Evolutionary conservation across 2,329 filamentous ascomycete species (phyloP).

Genomic region (Colletotrichum phormii): DNA sequence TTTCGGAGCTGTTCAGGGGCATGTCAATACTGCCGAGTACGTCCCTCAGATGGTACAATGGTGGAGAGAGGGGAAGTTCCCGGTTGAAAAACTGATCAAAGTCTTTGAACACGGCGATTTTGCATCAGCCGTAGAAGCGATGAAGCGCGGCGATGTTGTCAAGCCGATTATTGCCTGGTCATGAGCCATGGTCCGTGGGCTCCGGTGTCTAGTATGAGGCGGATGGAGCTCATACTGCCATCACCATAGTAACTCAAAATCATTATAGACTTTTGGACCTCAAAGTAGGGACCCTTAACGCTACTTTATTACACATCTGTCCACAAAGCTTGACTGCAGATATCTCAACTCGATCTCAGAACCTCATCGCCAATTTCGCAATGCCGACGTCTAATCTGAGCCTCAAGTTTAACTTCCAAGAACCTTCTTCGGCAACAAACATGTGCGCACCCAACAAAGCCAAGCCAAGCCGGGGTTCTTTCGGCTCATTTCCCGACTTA

Average conservation of each 20-base stretch:
- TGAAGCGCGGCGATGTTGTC: constrained; percentile 37
- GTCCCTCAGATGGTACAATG: constrained; percentile 45
- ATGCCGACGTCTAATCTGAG: neutral
- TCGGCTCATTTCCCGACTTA: neutral
- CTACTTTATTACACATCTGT: neutral
- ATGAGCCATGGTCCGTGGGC: neutral
- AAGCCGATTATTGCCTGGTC: constrained; percentile 35
- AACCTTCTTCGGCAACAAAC: neutral
- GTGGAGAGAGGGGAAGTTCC: constrained; percentile 48
- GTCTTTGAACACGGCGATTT: constrained; percentile 47
- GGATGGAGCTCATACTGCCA: neutral
- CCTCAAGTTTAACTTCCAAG: neutral
- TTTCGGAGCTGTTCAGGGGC: constrained; percentile 51
- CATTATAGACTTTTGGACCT: neutral
- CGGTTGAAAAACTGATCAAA: constrained; percentile 46
- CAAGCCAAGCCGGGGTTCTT: neutral
- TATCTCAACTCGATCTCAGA: neutral
- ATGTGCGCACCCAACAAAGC: neutral
- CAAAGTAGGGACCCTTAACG: neutral
- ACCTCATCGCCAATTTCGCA: neutral
- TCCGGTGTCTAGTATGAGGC: no score
- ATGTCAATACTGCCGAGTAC: constrained; percentile 54
- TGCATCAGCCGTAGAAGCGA: constrained; percentile 47
- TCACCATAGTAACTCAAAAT: neutral
- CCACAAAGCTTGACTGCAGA: neutral